Base-by-base conservation (phyloP, 495 filamentous ascomycete species). In the Podospora tetraspora region DNA sequence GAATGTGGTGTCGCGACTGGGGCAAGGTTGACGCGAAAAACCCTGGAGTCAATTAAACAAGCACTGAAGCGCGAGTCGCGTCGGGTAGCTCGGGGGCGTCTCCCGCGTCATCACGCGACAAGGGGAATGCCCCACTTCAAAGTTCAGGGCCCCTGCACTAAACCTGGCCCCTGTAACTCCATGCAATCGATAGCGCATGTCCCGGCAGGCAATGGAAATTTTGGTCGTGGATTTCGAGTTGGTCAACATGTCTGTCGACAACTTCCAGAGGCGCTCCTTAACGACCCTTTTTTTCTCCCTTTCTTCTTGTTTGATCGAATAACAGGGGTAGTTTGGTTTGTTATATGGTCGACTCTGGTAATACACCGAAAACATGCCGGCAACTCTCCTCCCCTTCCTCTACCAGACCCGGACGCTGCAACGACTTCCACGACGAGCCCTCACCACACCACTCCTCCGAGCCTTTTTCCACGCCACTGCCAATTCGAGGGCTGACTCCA, bases 341-440 rank as follows among this genome's bases (percentile, higher is more conserved):
- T 3, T 10, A 60, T 27, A 19, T 24, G 24, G 22, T 11, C 59
- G 21, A 11, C 16, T 19, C 43, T 52, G 16, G 43, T 2, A 7
- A 6, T 0, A 8, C 19, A n/a, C 5, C 16, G 43, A n/a, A 52
- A 52, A 6, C 32, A 81, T 80, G 79, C 72, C 75, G 21, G 77
- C 78, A 1, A 80, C 81, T 2, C 68, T 85, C 7, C 73, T 85
- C 13, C 86, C 89, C 0, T 91, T 92, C 61, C 84, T 93, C 9
- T 92, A 92, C 75, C 87, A 90, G 64, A 92, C 90, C n/a, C 81
- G 81, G 66, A 90, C 89, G 0, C 79, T 91, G 8, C 79, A 80
- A 63, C 76, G 76, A 62, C 61, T 77, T 12, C 69, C 72, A 5
- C n/a, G 68, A 57, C 34, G 66, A 1, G 23, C 62, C 25, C 24